phyloP scores from a whole-genome alignment of 106 monocot genomes.

The Narthecium ossifragum region DNA sequence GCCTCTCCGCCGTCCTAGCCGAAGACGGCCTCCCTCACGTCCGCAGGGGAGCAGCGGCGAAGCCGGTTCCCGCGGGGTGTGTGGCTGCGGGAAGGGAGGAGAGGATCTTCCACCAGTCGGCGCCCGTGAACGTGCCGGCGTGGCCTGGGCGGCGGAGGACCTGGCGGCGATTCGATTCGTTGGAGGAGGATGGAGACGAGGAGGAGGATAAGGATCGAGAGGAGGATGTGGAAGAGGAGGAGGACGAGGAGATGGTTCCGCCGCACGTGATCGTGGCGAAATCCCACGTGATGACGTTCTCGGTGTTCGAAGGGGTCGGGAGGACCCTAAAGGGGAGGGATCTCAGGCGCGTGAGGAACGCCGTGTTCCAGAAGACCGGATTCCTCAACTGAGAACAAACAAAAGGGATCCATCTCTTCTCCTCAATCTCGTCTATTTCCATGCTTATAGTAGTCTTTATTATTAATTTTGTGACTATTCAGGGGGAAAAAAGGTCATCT shows the following conservation, averaged over 20 bases:
- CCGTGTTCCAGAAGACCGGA: conserved; percentile 64
- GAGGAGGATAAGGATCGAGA: conserved; percentile 1
- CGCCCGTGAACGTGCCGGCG: conserved; percentile 61
- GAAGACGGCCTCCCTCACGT: conserved; percentile 17
- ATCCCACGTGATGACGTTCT: conserved; percentile 54
- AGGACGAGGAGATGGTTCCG: conserved; percentile 66
- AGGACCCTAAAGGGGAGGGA: conserved; percentile 94
- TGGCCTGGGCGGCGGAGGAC: conserved; percentile 30
- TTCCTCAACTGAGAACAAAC: conserved; percentile 41
- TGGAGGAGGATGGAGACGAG: not conserved
- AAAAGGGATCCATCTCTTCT: too few species aligned
- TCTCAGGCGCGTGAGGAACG: conserved; percentile 64
- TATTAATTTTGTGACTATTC: not conserved
- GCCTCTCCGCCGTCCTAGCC: conserved; percentile 48
- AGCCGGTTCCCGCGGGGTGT: conserved; percentile 17
- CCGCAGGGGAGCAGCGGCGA: conserved; percentile 6
- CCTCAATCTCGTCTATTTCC: too few species aligned
- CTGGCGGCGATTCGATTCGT: not conserved
- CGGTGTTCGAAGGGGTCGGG: conserved; percentile 77
- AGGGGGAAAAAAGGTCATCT: too few species aligned
- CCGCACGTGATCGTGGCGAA: conserved; percentile 78
- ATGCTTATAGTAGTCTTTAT: not conserved
- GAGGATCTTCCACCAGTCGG: conserved; percentile 32
- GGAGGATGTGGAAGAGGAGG: conserved; percentile 29
- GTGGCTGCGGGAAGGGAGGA: not conserved